A percentile compares a stretch with the other conserved stretches of the same genome.
phyloP scores from a whole-genome alignment of 2,329 filamentous ascomycete species.

The Falciphora oryzae region DNA sequence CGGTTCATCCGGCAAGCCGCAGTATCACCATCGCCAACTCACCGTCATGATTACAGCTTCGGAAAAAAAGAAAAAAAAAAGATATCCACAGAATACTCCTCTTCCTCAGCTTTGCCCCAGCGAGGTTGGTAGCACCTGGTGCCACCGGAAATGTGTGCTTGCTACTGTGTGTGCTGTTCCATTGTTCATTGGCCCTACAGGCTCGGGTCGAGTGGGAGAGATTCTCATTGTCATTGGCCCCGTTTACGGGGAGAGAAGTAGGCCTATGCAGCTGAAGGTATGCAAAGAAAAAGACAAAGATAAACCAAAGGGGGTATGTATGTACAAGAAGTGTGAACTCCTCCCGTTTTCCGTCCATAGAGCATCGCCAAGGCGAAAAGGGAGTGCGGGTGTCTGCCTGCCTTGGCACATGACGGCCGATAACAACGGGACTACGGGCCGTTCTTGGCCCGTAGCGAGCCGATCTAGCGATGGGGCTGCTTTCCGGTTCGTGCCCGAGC shows the following conservation, averaged over 20 bases:
- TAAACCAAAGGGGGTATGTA: background rate
- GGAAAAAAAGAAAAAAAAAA: background rate
- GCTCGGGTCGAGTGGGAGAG: background rate
- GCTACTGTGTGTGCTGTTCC: background rate
- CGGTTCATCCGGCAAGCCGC: background rate
- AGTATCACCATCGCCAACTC: background rate
- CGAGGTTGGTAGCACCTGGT: background rate
- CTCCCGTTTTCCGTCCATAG: background rate
- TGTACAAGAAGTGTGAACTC: background rate
- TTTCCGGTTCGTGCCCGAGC: background rate
- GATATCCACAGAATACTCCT: background rate
- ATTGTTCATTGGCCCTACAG: background rate
- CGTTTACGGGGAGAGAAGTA: background rate
- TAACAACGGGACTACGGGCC: background rate
- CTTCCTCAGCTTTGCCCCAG: background rate
- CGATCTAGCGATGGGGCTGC: background rate
- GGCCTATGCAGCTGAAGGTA: background rate
- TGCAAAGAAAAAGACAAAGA: background rate
- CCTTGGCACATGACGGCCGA: background rate
- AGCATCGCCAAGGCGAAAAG: background rate
- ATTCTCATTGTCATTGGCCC: background rate
- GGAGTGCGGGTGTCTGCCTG: background rate
- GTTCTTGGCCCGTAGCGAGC: too few relatives aligned
- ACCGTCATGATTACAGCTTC: background rate
- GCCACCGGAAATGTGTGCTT: background rate